phyloP scores from a whole-genome alignment of 108 stramenopile species.

The Mayamaea pseudoterrestris region DNA sequence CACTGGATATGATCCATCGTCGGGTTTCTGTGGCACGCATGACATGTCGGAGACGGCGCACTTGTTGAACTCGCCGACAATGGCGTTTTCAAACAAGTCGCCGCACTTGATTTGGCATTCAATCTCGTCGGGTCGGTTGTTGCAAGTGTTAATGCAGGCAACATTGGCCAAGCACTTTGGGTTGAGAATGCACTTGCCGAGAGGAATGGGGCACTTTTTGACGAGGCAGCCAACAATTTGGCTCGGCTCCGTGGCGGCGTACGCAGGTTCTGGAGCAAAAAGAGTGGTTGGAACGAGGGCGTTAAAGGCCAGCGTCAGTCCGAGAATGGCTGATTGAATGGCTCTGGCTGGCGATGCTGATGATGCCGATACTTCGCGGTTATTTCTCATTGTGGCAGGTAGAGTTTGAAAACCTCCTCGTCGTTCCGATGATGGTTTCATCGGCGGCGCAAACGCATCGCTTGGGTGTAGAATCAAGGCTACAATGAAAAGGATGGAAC shows the following conservation, averaged over 20 bases:
- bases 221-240: constrained; percentile 65
- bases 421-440: too few species aligned
- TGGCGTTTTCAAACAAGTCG: constrained; percentile 88
- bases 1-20: constrained; percentile 86
- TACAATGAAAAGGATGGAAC: too few species aligned
- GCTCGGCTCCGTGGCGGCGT: constrained; percentile 52
- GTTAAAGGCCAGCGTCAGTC: not conserved
- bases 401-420: too few species aligned
- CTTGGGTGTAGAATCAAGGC: too few species aligned
- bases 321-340: too few species aligned
- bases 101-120: constrained; percentile 94
- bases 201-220: constrained; percentile 58
- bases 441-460: too few species aligned
- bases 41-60: constrained; percentile 86
- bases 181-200: constrained; percentile 78
- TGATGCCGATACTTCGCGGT: too few species aligned
- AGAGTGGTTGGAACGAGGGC: not conserved
- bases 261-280: not conserved
- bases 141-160: constrained; percentile 89
- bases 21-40: constrained; percentile 83
- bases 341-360: too few species aligned
- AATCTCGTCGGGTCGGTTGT: constrained; percentile 70
- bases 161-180: constrained; percentile 93
- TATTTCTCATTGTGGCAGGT: too few species aligned
- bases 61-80: constrained; percentile 94